These are phyloP conservation scores for Pseudoperonospora humuli DNA, from an alignment of 352 stramenopile genomes.

Conservation along the genomic window DNA sequence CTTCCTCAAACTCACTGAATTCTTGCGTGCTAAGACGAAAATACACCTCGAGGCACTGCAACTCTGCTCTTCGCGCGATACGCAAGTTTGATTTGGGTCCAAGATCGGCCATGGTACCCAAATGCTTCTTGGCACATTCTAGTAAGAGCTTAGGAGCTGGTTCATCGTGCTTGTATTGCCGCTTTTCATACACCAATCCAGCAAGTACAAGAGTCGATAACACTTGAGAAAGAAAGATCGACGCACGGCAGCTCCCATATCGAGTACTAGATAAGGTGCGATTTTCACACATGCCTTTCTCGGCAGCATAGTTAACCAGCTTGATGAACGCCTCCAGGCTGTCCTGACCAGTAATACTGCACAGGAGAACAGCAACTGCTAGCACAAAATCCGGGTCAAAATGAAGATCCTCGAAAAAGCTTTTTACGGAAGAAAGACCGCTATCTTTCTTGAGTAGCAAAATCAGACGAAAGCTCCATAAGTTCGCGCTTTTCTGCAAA, in stretches of 20 bases:
- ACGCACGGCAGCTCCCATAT: slow-evolving; percentile 20
- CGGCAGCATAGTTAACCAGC: slow-evolving; percentile 41
- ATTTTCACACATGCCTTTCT: slow-evolving; percentile 30
- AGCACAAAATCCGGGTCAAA: slow-evolving; percentile 67
- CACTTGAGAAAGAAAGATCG: slow-evolving; percentile 50
- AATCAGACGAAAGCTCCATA: slow-evolving; percentile 71
- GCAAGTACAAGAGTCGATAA: slow-evolving; percentile 36
- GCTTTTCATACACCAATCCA: slow-evolving; percentile 42
- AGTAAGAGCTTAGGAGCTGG: slow-evolving; percentile 38
- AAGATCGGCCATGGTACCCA: slow-evolving; percentile 17
- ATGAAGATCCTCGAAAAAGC: slow-evolving; percentile 29
- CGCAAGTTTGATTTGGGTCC: slow-evolving; percentile 17
- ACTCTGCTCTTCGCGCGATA: slow-evolving; percentile 27
- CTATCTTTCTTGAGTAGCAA: slow-evolving; percentile 74
- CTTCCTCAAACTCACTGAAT: slow-evolving; percentile 51
- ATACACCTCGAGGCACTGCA: slow-evolving; percentile 54
- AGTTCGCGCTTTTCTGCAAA: slow-evolving; percentile 31
- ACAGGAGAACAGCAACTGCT: slow-evolving; percentile 48
- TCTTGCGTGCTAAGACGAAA: slow-evolving; percentile 50
- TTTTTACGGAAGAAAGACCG: slow-evolving; percentile 48
- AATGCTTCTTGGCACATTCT: slow-evolving; percentile 31
- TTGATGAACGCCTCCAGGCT: slow-evolving; percentile 51
- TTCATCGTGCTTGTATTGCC: slow-evolving; percentile 48
- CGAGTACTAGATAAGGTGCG: slow-evolving; percentile 15
- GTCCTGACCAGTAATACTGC: slow-evolving; percentile 42